Conservation (phyloP, 208 protist genomes). For the Trypanosoma cruzi region DNA sequence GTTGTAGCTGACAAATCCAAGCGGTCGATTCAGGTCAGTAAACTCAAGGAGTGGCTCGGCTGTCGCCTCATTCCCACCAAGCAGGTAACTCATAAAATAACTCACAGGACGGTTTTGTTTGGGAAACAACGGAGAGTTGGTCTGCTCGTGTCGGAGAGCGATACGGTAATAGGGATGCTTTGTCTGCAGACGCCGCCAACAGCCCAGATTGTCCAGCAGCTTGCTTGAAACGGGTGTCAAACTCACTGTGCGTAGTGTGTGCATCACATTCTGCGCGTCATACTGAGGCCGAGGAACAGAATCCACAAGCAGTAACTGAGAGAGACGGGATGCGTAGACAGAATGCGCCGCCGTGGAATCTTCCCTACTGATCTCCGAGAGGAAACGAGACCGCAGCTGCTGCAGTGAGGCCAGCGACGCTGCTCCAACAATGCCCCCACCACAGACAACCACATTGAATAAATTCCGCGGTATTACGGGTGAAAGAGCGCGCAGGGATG, state of each 20-base stretch:
- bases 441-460: conserved; percentile 74
- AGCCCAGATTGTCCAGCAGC: conserved; percentile 78
- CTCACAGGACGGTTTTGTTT: conserved; percentile 40
- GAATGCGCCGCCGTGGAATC: not conserved
- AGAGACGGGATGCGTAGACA: conserved; percentile 34
- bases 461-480: not conserved
- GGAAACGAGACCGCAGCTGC: conserved; percentile 56
- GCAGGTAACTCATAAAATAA: conserved; percentile 57
- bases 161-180: conserved; percentile 91
- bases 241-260: conserved; percentile 76
- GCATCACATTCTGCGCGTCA: conserved; percentile 63
- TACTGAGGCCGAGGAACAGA: conserved; percentile 45
- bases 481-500: conserved; percentile 6
- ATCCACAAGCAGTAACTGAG: conserved; percentile 67
- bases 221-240: conserved; percentile 84
- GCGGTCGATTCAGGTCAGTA: conserved; percentile 71
- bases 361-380: conserved; percentile 4
- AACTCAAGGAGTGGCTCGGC: conserved; percentile 79
- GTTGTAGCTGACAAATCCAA: conserved; percentile 87
- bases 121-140: conserved; percentile 56
- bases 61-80: conserved; percentile 39
- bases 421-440: conserved; percentile 76
- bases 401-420: conserved; percentile 76
- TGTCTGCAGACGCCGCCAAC: conserved; percentile 65
- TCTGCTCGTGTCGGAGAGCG: conserved; percentile 81